Percentiles rank a stretch among this genome's conserved stretches.
Evolutionary conservation across 306 rosid genomes (phyloP).

Genomic region (Castanea crenata): DNA sequence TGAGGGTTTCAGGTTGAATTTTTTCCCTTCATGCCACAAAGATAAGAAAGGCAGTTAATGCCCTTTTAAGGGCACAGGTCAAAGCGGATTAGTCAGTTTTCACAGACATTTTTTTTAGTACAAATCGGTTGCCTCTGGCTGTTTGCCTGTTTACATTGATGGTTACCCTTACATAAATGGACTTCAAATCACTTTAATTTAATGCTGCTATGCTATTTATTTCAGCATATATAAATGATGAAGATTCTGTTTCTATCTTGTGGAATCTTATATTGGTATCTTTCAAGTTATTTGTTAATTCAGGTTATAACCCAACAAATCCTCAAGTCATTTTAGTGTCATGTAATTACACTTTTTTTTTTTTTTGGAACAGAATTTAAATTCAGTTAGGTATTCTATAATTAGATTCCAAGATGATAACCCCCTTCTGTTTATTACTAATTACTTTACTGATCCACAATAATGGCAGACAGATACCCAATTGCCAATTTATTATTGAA

Average conservation of each 20-base stretch:
- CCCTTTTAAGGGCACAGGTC: constrained; percentile 25
- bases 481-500: background rate
- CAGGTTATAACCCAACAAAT: background rate
- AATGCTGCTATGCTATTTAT: background rate
- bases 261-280: background rate
- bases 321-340: background rate
- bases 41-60: constrained; percentile 14
- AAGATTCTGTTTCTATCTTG: background rate
- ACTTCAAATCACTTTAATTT: background rate
- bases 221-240: background rate
- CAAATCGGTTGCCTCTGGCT: background rate
- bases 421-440: background rate
- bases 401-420: background rate
- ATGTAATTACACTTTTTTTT: background rate
- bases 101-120: constrained; percentile 3
- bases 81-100: constrained; percentile 8
- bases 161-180: background rate
- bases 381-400: background rate
- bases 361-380: no score
- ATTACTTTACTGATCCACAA: background rate
- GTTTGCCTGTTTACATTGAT: background rate
- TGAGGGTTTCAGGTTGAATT: background rate
- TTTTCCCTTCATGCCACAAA: constrained; percentile 20
- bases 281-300: background rate
- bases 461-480: background rate